Evolutionary conservation across 2,329 filamentous ascomycete species (phyloP).

Genomic region (Diaporthe ampelina): DNA sequence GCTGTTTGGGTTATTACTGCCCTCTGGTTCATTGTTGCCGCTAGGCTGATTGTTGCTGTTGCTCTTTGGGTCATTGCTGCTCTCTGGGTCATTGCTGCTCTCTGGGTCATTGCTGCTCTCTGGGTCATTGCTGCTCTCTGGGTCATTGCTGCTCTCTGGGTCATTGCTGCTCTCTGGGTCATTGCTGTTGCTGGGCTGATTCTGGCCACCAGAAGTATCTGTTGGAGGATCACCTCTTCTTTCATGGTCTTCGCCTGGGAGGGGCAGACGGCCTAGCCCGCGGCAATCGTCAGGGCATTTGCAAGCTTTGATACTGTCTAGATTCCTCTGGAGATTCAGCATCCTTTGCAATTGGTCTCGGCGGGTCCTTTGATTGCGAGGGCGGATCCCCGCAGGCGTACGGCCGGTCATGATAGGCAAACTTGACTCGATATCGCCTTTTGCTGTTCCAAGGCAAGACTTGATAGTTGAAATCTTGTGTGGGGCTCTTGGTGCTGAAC

Average conservation of each 20-base stretch:
- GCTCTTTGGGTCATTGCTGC: no score
- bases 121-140: no score
- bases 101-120: no score
- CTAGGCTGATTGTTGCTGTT: no score
- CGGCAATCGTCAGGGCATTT: slow-evolving; percentile 6
- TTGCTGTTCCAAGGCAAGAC: not conserved
- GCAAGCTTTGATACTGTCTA: not conserved
- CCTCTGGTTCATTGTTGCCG: no score
- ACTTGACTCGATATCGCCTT: not conserved
- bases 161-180: no score
- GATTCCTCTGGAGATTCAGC: not conserved
- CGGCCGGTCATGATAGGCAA: slow-evolving; percentile 9
- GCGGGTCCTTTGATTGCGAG: not conserved
- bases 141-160: no score
- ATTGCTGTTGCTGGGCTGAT: no score
- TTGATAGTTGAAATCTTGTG: no score
- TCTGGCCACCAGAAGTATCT: no score
- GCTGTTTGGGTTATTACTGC: no score
- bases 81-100: no score
- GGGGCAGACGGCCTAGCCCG: not conserved
- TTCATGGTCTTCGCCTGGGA: not conserved
- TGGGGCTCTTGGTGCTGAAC: not conserved
- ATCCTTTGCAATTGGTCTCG: not conserved
- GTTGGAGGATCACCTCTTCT: not conserved
- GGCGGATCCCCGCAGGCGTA: not conserved